Base-by-base conservation (phyloP, 2,329 filamentous ascomycete species). In the Alternaria arborescens region DNA sequence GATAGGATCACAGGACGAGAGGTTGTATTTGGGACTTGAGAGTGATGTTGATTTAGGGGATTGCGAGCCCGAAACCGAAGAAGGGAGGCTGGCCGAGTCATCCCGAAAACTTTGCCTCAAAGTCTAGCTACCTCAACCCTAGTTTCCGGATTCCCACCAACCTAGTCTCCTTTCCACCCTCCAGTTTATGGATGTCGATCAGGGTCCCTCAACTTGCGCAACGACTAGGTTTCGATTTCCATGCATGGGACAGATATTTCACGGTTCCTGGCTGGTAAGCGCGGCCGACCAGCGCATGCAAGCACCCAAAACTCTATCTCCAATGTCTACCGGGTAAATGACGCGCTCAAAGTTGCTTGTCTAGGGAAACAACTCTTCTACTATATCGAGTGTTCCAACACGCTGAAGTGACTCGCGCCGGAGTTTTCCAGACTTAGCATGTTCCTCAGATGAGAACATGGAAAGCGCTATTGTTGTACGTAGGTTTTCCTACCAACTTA, bases 241-340 rank as follows among this genome's bases (percentile, higher is more conserved):
- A 20, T 20, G 30, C 44, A 32, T 48, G 44, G 44, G 32, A n/a
- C 32, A 26, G 10, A 22, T 48, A 22, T 16, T n/a, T 32, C 44
- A 3, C 4, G 16, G 10, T 32, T 30, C 4, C 28, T 47, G 44
- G 18, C 8, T 8, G 11, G 4, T 18, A 18, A 32, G 14, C 44
- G 10, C 44, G 44, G 44, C 18, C 28, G 44, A 26, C 14, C 44
- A 47, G 11, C 44, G 44, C 44, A 47, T 47, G 44, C 44, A 47
- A 32, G 44, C 12, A 47, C 18, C 44, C 44, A 30, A 30, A 47
- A 32, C 44, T 16, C 18, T 47, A 28, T 5, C 18, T 28, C 26
- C 11, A 18, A 20, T 28, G 10, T 18, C n/a, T n/a, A n/a, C n/a
- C 44, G 44, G 28, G 26, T 32, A 32, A 22, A 22, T 34, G n/a